Evolutionary conservation across 2,329 filamentous ascomycete genomes (phyloP).

Genomic region (Alternaria infectoria): DNA sequence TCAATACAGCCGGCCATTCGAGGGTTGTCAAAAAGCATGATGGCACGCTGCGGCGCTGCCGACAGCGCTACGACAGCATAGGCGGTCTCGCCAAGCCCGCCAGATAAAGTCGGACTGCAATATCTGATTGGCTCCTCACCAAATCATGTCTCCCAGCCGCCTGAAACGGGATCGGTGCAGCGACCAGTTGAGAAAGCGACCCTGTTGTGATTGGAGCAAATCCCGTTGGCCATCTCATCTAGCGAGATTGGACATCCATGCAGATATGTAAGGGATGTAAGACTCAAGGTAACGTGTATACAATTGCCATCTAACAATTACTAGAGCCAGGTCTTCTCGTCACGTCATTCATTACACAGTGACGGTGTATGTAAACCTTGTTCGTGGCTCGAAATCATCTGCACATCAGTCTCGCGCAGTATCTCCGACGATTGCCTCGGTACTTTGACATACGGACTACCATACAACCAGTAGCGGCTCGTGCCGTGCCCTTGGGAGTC

Average conservation of each 20-base stretch:
- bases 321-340: not conserved
- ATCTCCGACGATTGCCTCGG: not conserved
- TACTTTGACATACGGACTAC: not conserved
- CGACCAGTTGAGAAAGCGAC: constrained; percentile 8
- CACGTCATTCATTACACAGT: not conserved
- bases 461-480: constrained; percentile 22
- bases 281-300: not conserved
- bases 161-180: constrained; percentile 16
- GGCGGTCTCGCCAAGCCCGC: constrained; percentile 9
- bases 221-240: constrained; percentile 17
- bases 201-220: constrained; percentile 19
- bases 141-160: constrained; percentile 12
- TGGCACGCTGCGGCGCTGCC: constrained; percentile 5
- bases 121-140: constrained; percentile 17
- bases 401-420: not conserved
- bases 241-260: constrained; percentile 4
- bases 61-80: constrained; percentile 16
- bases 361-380: not conserved
- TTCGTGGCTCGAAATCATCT: not conserved
- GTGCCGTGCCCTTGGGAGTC: constrained; percentile 26
- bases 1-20: not conserved
- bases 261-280: not conserved
- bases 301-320: not conserved
- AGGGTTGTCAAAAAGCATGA: not conserved
- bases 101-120: not conserved